phyloP scores from a whole-genome alignment of 73 alveolate species.

The Tetrahymena borealis region DNA sequence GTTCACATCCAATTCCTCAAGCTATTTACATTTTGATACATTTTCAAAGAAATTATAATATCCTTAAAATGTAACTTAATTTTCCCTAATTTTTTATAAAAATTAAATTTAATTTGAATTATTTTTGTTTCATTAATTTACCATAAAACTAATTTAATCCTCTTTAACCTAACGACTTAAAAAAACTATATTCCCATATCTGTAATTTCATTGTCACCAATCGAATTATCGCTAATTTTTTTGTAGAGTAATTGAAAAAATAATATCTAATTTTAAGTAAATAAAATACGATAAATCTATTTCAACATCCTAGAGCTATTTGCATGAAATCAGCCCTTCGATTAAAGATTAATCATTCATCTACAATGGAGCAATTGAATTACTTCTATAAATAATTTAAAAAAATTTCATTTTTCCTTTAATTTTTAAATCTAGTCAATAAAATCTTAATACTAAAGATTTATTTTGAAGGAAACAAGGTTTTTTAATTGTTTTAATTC shows the following conservation, averaged over 20 bases:
- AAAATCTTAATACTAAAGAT: background rate
- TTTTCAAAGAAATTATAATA: background rate
- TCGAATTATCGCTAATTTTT: background rate
- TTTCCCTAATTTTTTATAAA: background rate
- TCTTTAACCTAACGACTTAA: background rate
- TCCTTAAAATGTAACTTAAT: background rate
- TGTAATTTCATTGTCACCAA: background rate
- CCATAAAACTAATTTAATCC: background rate
- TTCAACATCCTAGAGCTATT: background rate
- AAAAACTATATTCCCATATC: background rate
- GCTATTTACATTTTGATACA: background rate
- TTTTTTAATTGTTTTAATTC: background rate
- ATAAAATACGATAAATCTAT: background rate
- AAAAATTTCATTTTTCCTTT: background rate
- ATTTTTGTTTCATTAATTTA: background rate
- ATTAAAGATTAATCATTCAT: background rate
- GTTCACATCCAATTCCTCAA: background rate
- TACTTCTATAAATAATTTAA: background rate
- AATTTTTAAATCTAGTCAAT: background rate
- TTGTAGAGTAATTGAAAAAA: background rate
- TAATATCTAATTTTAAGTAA: background rate
- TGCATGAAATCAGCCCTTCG: background rate
- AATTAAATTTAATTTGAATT: background rate
- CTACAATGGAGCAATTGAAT: background rate
- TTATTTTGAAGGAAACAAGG: background rate